These are phyloP conservation scores for Alternaria solani DNA, from an alignment of 2,329 filamentous ascomycete species.

Conservation along the genomic window DNA sequence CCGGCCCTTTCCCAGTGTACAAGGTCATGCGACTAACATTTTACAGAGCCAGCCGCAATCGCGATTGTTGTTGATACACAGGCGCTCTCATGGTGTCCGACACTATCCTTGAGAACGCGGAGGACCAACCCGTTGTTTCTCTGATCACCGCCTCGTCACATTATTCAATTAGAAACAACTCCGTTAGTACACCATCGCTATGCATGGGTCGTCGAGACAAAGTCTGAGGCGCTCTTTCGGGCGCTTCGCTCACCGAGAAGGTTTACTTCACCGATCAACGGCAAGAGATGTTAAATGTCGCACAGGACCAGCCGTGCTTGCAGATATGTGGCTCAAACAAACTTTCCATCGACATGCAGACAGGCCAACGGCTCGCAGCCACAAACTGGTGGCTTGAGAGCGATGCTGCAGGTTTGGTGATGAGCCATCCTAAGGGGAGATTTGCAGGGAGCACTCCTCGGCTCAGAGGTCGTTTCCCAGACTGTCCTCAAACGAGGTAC, in stretches of 20 bases:
- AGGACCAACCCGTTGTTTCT: background rate
- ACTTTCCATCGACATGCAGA: slow-evolving; percentile 1
- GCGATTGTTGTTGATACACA: background rate
- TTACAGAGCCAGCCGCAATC: background rate
- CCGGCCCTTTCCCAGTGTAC: background rate
- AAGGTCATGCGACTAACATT: background rate
- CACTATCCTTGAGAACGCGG: background rate
- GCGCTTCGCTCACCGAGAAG: slow-evolving; percentile 8
- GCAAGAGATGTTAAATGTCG: slow-evolving; percentile 6
- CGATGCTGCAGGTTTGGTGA: slow-evolving; percentile 4
- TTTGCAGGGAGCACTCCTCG: background rate
- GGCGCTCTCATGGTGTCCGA: background rate
- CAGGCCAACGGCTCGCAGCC: slow-evolving; percentile 9
- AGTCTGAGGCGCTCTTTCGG: slow-evolving; percentile 1
- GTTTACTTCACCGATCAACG: slow-evolving; percentile 10
- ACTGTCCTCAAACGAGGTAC: slow-evolving; percentile 1
- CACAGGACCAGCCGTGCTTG: slow-evolving; percentile 7
- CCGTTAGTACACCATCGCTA: background rate
- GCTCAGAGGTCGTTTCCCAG: background rate
- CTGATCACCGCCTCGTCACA: slow-evolving; percentile 2
- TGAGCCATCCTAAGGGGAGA: slow-evolving; percentile 1
- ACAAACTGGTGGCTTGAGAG: slow-evolving; percentile 2
- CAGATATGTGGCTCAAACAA: slow-evolving; percentile 5
- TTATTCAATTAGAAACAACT: background rate
- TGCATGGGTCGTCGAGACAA: slow-evolving; percentile 8